Evolutionary conservation across 495 filamentous ascomycete species (phyloP), one percentile per base, ranked within the genome.

Genomic region (Bacidia rubella): DNA sequence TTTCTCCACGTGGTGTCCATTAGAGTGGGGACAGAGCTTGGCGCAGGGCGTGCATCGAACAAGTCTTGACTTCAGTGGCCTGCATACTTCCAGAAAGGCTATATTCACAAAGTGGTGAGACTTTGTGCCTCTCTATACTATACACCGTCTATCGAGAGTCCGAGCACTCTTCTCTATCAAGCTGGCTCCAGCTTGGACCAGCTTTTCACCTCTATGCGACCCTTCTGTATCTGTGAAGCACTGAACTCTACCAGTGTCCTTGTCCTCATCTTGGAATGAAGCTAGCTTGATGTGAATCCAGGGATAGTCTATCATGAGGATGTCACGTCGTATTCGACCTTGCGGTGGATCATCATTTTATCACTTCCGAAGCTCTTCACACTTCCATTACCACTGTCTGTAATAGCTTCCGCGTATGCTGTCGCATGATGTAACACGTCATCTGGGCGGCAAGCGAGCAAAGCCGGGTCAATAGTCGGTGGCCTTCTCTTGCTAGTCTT

Each of bases 291-390:
- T 32, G 47, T 49, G 24, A 25, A 49, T 49, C 15, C 47, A 12
- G 11, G 15, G 21, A 27, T 20, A 49, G n/a, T 32, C 17, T 10
- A 49, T 32, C n/a, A 49, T 27, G 7, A 11, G 47, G 47, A 49
- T 15, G 47, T 49, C 47, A 49, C 47, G 15, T 49, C 47, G 15
- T 49, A 49, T 49, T 49, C 47, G 2, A 49, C 25, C 27, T 49
- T 49, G 9, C 47, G 47, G 47, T 49, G 47, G 25, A 49, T 49
- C 47, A 49, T 49, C 47, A 49, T 49, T 15, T 25, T 20, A 20
- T 49, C 23, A 49, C 47, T 49, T 4, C 47, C 47, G 32, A 49
- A 49, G 47, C 47, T 49, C 26, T 49, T 49, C 22, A 49, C 47
- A 19, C 47, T 49, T 15, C 47, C 25, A 15, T 26, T 25, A 15